Evolutionary conservation across 2,329 filamentous ascomycete genomes (phyloP), one percentile per base, ranked within the genome.

Genomic region (Fusarium austroafricanum): DNA sequence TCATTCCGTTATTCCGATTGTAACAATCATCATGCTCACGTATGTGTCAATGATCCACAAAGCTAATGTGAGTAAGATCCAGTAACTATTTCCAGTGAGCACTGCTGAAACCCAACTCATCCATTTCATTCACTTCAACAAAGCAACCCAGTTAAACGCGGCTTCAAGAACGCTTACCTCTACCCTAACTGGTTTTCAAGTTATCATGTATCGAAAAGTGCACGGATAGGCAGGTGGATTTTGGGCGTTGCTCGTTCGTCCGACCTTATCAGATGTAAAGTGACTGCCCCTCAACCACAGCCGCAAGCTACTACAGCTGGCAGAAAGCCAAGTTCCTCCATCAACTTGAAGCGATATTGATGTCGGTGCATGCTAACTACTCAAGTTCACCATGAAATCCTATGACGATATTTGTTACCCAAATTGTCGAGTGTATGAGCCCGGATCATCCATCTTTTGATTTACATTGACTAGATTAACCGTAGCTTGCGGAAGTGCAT

Each of bases 51-150:
- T 38, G 35, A n/a, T 37, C 28, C 45, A 49, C 37, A 39, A 15
- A 45, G 40, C 42, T 62, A 53, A 55, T 59, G 64, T 57, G 55
- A 57, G 50, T 62, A 38, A 68, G 49, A 68, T n/a, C n/a, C n/a
- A n/a, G n/a, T 35, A 43, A 26, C 31, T 28, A 61, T 35, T 18
- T 23, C 47, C 20, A 29, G 14, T 29, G 15, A 43, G n/a, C 26
- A 43, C 35, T 21, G 26, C 23, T 43, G 35, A 29, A 51, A 43
- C 47, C 28, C 23, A 44, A 29, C 35, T 44, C 23, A 14, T n/a
- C 11, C 47, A 38, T 54, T 38, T 18, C 21, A 15, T n/a, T 38
- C n/a, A 20, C 35, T 29, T 21, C 29, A 47, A 17, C 29, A 35
- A n/a, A 29, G 14, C n/a, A 51, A 28, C 14, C n/a, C 7, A 20